These are phyloP conservation scores for Neurospora sp. DNA, from an alignment of 495 filamentous ascomycete genomes.

Conservation along the genomic window DNA sequence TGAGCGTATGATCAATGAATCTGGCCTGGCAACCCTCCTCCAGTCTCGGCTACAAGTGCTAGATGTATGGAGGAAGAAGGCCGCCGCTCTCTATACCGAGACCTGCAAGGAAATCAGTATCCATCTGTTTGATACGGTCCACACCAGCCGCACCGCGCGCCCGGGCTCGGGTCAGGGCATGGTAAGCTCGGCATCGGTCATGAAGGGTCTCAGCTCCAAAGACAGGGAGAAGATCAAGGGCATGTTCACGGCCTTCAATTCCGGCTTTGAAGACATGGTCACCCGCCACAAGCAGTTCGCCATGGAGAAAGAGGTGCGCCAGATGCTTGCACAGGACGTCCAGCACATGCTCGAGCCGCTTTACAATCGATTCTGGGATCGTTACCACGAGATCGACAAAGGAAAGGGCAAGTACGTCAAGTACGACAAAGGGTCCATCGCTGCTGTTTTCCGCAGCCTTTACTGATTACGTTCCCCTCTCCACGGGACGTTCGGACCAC, in stretches of 20 bases:
- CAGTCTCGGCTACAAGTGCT: slow-evolving; percentile 52
- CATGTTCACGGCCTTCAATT: slow-evolving; percentile 86
- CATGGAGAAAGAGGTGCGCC: slow-evolving; percentile 83
- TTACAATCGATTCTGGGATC: slow-evolving; percentile 91
- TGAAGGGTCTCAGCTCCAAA: slow-evolving; percentile 73
- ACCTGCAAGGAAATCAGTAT: slow-evolving; percentile 81
- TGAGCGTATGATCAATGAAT: slow-evolving; percentile 73
- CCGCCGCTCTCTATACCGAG: slow-evolving; percentile 70
- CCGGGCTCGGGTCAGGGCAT: slow-evolving; percentile 58
- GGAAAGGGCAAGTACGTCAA: slow-evolving; percentile 95
- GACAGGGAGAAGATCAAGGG: slow-evolving; percentile 94
- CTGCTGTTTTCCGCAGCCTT: slow-evolving; percentile 42
- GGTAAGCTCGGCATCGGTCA: slow-evolving; percentile 66
- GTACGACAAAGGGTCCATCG: slow-evolving; percentile 71
- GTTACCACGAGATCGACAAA: slow-evolving; percentile 96
- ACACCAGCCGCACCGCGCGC: slow-evolving; percentile 62
- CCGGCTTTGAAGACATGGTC: slow-evolving; percentile 79
- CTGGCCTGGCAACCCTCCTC: slow-evolving; percentile 67
- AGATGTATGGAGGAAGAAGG: slow-evolving; percentile 81
- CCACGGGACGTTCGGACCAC: not conserved
- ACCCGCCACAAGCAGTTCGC: slow-evolving; percentile 63
- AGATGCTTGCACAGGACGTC: slow-evolving; percentile 68
- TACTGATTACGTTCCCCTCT: slow-evolving; percentile 15
- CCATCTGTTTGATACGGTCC: slow-evolving; percentile 81
- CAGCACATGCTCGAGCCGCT: slow-evolving; percentile 86